Percentiles rank a stretch among this genome's conserved stretches.
These are phyloP conservation scores for Cordyceps javanica DNA, from an alignment of 2,329 filamentous ascomycete genomes.

Conservation along the genomic window DNA sequence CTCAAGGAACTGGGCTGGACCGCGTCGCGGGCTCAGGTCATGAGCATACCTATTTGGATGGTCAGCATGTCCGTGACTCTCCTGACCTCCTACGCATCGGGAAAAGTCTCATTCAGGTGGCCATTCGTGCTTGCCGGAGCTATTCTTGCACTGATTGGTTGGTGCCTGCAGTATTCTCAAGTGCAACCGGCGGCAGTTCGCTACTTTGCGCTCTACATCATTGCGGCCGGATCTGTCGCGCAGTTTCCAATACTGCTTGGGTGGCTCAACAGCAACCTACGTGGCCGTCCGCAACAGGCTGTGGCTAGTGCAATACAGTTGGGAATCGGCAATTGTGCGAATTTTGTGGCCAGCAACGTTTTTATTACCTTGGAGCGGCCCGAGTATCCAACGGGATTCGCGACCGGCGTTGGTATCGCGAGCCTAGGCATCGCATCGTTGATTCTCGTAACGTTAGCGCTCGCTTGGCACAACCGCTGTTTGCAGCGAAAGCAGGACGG, in stretches of 20 bases:
- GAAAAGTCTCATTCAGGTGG: constrained; percentile 10
- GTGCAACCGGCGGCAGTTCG: constrained; percentile 11
- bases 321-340: constrained; percentile 39
- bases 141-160: constrained; percentile 9
- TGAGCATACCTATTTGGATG: constrained; percentile 28
- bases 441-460: not conserved
- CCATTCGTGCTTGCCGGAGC: constrained; percentile 12
- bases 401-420: constrained; percentile 27
- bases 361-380: constrained; percentile 34
- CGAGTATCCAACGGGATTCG: constrained; percentile 31
- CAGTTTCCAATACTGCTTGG: constrained; percentile 14
- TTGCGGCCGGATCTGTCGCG: constrained; percentile 13
- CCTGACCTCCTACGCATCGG: constrained; percentile 11
- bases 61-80: constrained; percentile 18
- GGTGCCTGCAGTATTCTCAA: constrained; percentile 13
- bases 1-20: constrained; percentile 40
- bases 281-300: constrained; percentile 32
- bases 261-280: constrained; percentile 36
- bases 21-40: constrained; percentile 38
- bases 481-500: not conserved
- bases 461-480: constrained; percentile 10
- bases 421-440: not conserved
- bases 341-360: constrained; percentile 34
- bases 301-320: constrained; percentile 35
- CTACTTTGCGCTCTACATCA: constrained; percentile 15